Evolutionary conservation across 768 basidiomycete species (phyloP).

Genomic region (Ramaria rubella): DNA sequence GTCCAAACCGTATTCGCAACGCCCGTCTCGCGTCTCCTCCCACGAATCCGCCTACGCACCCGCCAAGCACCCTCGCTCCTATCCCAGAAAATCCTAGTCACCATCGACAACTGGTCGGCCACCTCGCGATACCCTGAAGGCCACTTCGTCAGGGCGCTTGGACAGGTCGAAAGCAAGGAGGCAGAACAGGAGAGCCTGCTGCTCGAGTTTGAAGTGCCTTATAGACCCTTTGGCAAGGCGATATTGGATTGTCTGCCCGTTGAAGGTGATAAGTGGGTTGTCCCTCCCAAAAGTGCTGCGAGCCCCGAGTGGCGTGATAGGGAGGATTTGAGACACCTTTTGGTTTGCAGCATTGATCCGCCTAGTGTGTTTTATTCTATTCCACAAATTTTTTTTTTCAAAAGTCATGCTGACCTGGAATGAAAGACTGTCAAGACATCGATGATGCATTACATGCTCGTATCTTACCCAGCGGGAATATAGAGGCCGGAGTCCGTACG

Average conservation of each 20-base stretch:
- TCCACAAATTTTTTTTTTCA: slow-evolving; percentile 8
- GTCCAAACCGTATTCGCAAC: slow-evolving; percentile 92
- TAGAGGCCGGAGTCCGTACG: slow-evolving; percentile 97
- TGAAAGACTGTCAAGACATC: slow-evolving; percentile 88
- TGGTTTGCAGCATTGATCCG: slow-evolving; percentile 96
- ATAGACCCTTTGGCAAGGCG: slow-evolving; percentile 93
- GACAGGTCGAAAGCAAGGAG: slow-evolving; percentile 88
- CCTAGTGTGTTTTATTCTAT: slow-evolving; percentile 48
- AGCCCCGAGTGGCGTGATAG: slow-evolving; percentile 69
- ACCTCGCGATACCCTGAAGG: slow-evolving; percentile 93
- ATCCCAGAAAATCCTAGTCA: slow-evolving; percentile 92
- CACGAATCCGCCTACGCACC: slow-evolving; percentile 89
- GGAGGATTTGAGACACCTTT: slow-evolving; percentile 77
- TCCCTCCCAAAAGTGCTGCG: slow-evolving; percentile 61
- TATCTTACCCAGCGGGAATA: slow-evolving; percentile 81
- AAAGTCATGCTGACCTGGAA: neutral
- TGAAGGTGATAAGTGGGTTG: slow-evolving; percentile 90
- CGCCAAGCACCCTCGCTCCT: slow-evolving; percentile 87
- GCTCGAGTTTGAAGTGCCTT: slow-evolving; percentile 93
- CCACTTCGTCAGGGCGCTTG: slow-evolving; percentile 90
- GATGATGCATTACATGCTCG: slow-evolving; percentile 96
- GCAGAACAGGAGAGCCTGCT: slow-evolving; percentile 92
- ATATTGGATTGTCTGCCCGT: slow-evolving; percentile 84
- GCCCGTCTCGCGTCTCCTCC: slow-evolving; percentile 84
- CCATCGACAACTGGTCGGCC: slow-evolving; percentile 87